Base-by-base conservation (phyloP, 257 asterid genomes). In the Solanum chiquidenum region DNA sequence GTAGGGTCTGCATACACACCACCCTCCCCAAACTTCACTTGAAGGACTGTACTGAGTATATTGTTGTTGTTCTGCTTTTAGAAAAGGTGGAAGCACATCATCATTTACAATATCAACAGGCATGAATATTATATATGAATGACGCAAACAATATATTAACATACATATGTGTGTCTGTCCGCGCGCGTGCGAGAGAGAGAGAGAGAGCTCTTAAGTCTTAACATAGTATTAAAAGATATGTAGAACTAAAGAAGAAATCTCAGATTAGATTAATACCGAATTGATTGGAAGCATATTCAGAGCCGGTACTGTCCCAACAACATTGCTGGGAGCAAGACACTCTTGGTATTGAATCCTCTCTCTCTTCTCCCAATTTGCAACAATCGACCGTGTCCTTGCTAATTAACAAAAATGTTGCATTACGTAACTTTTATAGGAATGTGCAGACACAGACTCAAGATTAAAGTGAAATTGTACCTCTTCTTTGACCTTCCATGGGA, bases 321-420 rank as follows among this genome's bases (percentile, higher is more conserved):
- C 46, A 49, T 29, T 92, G 93, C 92, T 90, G 88, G 96, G 91
- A 83, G 94, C 88, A 87, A 91, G 83, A 87, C 92, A 92, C 71
- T 92, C 92, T 82, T 91, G 94, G 87, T 88, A 90, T 85, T 94
- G 87, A 88, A 87, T 90, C 92, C 94, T 94, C 52, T 94, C 96
- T 89, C 87, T 94, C 86, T 90, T 95, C 90, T 95, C 98, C 98
- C 97, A 94, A 88, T 90, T 94, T 71, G 95, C 89, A 88, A 87
- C 92, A 80, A 88, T 64, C 9, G 93, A 87, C 64, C 91, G 92
- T 60, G 93, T 71, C 91, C 94, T 92, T 86, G 95, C 98, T 94
- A 90, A 79, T 66, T 60, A 46, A 73, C 40, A 86, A 85, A 40
- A 69, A 89, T 72, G 83, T 85, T 31, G 44, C 76, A 88, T 52